A percentile compares a stretch with the other conserved stretches of the same genome.
Evolutionary conservation across 768 basidiomycete genomes (phyloP).

Genomic region (Tricholoma flavovirens): DNA sequence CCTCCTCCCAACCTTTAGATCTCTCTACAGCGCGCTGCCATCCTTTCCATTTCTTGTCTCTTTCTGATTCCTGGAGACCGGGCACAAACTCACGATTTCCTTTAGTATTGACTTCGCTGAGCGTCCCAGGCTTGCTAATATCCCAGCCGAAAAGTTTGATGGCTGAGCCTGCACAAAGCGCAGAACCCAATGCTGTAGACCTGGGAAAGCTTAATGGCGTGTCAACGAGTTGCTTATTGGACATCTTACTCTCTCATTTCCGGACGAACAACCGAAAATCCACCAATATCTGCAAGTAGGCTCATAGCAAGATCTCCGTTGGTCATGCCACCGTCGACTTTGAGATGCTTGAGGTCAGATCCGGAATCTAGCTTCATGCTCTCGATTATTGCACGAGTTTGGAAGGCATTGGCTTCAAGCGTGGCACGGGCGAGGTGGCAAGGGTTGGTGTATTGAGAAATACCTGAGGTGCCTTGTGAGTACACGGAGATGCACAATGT

Average conservation of each 20-base stretch:
- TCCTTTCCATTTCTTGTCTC: slow-evolving; percentile 62
- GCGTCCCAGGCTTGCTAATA: slow-evolving; percentile 72
- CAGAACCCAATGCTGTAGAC: slow-evolving; percentile 93
- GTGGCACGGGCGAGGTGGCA: slow-evolving; percentile 93
- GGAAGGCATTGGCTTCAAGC: slow-evolving; percentile 93
- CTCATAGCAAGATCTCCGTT: slow-evolving; percentile 88
- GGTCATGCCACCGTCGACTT: slow-evolving; percentile 98
- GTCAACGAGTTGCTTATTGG: neutral
- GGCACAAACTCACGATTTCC: slow-evolving; percentile 72
- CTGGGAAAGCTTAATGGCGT: slow-evolving; percentile 30
- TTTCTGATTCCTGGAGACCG: slow-evolving; percentile 40
- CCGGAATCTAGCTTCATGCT: slow-evolving; percentile 92
- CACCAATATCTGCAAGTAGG: slow-evolving; percentile 83
- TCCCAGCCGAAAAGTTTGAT: slow-evolving; percentile 91
- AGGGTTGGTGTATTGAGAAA: slow-evolving; percentile 85
- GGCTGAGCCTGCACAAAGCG: slow-evolving; percentile 87
- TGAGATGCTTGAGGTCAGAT: slow-evolving; percentile 73
- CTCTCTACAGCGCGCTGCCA: slow-evolving; percentile 91
- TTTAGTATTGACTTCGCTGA: slow-evolving; percentile 81
- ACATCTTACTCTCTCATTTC: slow-evolving; percentile 89
- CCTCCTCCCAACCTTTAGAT: slow-evolving; percentile 76
- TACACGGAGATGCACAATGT: neutral
- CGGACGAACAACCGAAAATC: slow-evolving; percentile 87
- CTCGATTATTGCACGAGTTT: slow-evolving; percentile 92
- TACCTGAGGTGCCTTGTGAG: slow-evolving; percentile 31